phyloP scores from a whole-genome alignment of 257 asterid species.

The Solanum sparsipilum region DNA sequence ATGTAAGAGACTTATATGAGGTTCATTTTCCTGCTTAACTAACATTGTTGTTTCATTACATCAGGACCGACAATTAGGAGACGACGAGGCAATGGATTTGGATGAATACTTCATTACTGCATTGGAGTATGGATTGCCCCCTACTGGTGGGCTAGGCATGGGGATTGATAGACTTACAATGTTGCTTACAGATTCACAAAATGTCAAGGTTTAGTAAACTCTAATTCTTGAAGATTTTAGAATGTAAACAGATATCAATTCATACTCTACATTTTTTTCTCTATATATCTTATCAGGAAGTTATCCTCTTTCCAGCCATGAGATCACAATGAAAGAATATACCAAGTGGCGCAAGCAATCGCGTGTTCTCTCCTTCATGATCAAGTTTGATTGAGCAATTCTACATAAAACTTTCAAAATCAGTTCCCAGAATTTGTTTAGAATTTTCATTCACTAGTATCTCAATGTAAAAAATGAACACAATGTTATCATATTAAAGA shows the following conservation, averaged over 20 bases:
- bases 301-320: background rate
- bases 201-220: background rate
- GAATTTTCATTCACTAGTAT: background rate
- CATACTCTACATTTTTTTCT: background rate
- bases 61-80: background rate
- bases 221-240: background rate
- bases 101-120: background rate
- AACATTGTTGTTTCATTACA: background rate
- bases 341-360: background rate
- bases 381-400: background rate
- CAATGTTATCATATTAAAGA: background rate
- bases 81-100: background rate
- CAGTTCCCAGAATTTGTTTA: background rate
- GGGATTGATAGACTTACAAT: slow-evolving; percentile 1
- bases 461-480: background rate
- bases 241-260: background rate
- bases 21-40: background rate
- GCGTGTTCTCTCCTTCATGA: background rate
- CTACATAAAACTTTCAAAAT: background rate
- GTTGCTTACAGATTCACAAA: slow-evolving; percentile 4
- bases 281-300: background rate
- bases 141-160: background rate
- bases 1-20: background rate
- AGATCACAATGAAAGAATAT: background rate
- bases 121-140: background rate